Base-by-base conservation (phyloP, 768 basidiomycete genomes). In the Lactarius deliciosus region DNA sequence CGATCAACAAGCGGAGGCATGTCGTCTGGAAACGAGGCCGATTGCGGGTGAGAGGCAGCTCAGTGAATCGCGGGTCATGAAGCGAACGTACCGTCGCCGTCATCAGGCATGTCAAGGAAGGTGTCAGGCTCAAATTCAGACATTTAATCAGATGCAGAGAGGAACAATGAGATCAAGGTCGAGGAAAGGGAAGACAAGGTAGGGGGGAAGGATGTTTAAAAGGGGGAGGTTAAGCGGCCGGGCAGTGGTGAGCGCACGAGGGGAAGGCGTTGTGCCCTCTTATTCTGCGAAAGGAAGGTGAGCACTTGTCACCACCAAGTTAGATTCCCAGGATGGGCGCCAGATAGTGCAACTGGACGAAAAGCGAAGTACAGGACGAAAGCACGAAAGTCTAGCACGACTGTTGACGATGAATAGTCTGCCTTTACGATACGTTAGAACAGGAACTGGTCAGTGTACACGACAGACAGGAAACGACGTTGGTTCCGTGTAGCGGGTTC, bases 1-100 rank as follows among this genome's bases (percentile, higher is more conserved):
- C 81, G 81, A 72, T 87, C 85, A 71, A 85, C 76, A 64, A 77
- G 76, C 60, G 76, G 77, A 18, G 77, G 77, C 76, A 77, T 77
- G 72, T 74, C 77, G 67, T 76, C 76, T 74, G 58, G 56, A 43
- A 20, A 25, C 2, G 22, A 25, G 11, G 16, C 16, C 13, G 22
- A 5, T 3, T 28, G 4, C 36, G 18, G 15, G 58, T 67, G 58
- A 43, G 53, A n/a, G 15, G 3, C 1, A 22, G 18, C 11, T 40
- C 20, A 25, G 11, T 18, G 53, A 5, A 40, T 55, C 20, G 28
- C n/a, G 32, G 30, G 36, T 5, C 30, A 45, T 34, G 22, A 10
- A n/a, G 38, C 9, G 30, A 13, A 32, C 59, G 59, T 66, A 68
- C 68, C 68, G 59, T 66, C 64, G 8, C 68, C 68, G 43, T 66